Base-by-base conservation (phyloP, 2,329 filamentous ascomycete genomes). In the Colletotrichum sp. region DNA sequence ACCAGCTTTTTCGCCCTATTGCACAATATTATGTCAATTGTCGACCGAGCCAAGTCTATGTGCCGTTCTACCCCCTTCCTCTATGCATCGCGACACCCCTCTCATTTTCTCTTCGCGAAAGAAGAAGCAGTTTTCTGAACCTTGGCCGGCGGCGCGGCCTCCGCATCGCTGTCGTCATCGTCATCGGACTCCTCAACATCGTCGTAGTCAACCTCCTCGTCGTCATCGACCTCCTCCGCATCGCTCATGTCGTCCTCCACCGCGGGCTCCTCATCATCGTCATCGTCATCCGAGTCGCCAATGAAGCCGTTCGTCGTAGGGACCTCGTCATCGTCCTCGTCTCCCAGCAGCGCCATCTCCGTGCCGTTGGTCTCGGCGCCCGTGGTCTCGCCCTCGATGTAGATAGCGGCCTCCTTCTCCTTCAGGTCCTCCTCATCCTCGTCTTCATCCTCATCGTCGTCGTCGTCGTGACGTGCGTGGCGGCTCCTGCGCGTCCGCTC, bases 351-450 rank as follows among this genome's bases (percentile, higher is more conserved):
- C 72, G 84, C 79, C 79, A 81, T 85, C 55, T 57, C 84, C 84
- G 63, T 52, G 57, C 84, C 84, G 63, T 84, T 82, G 32, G 83
- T n/a, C 60, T 84, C 78, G 78, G 83, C 78, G 79, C 82, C 71
- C 75, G 82, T 78, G 67, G 86, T 88, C 80, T 96, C 91, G 1
- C 95, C 96, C 83, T 98, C 96, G 3, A 98, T 94, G 82, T 97
- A 98, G 68, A 98, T 93, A 6, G 98, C 92, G 78, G 43, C 43
- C 43, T 52, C 43, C 43, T 52, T 21, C 43, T 52, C 43, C n/a
- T 52, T 52, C 43, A 52, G n/a, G 12, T 52, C 43, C 43, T 95
- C 93, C 52, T 93, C 93, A 9, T 94, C 90, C 5, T 91, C 86
- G 5, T 87, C 87, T 10, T 86, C 88, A 13, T 89, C 89, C n/a